Percentiles rank a stretch among this genome's conserved stretches.
These are phyloP conservation scores for Solanum appendiculatum DNA, from an alignment of 257 asterid genomes.

Conservation along the genomic window DNA sequence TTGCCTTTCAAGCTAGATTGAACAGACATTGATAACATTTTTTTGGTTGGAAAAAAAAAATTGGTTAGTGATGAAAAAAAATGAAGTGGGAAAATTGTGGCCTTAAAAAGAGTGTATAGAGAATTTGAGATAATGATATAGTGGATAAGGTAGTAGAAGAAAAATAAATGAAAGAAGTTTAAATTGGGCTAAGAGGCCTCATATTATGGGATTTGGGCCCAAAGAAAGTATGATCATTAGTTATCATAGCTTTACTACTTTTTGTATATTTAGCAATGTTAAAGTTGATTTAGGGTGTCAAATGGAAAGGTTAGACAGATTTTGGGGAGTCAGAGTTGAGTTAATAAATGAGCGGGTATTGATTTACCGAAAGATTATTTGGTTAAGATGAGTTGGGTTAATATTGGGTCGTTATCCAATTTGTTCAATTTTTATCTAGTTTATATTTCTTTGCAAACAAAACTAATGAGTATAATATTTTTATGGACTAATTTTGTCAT, in stretches of 20 bases:
- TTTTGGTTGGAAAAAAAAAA: neutral
- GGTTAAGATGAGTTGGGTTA: neutral
- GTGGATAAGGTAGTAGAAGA: neutral
- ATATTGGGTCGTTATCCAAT: neutral
- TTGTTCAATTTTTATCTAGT: neutral
- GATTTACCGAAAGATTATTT: neutral
- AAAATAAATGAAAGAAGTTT: neutral
- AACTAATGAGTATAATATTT: neutral
- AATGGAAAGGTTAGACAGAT: fast-evolving
- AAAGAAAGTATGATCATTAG: neutral
- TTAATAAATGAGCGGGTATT: neutral
- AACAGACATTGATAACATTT: constrained; percentile 36
- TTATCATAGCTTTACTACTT: neutral
- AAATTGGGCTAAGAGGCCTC: neutral
- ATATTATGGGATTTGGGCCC: neutral
- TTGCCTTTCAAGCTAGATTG: constrained; percentile 23
- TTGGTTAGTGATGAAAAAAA: neutral
- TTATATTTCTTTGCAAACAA: fast-evolving
- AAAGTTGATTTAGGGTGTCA: neutral
- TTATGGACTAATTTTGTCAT: neutral
- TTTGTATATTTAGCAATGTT: neutral
- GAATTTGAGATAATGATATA: neutral
- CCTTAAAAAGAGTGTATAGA: neutral
- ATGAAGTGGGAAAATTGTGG: neutral
- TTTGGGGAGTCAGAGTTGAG: neutral